Base-by-base conservation (phyloP, 345 rosid species). In the Populus tremula region DNA sequence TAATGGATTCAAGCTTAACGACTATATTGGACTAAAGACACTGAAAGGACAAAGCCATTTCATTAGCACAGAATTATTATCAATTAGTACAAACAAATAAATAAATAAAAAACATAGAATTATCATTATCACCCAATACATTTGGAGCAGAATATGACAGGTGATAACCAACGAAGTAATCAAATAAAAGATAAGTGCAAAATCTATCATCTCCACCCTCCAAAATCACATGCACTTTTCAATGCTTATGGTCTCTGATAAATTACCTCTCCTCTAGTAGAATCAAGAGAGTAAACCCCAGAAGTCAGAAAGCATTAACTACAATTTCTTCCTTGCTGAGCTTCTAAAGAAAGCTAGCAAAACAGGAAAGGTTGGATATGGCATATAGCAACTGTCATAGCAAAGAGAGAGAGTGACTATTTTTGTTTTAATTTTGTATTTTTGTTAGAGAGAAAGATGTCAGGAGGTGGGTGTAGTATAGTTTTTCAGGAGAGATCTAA, bases 401-500 rank as follows among this genome's bases (percentile, higher is more conserved):
- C 64, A 41, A 36, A 77, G 80, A 56, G 56, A 72, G 47, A 49
- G 50, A 59, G 77, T 45, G 77, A 67, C 67, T 13, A 2, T 43
- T 43, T 54, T 16, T 39, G 5, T 23, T 39, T 39, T 18, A 0
- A 1, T 36, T 35, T 67, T 35, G 47, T 64, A 66, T 67, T 56
- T 72, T 56, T 71, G 31, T 53, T 69, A 13, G 13, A 59, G 64
- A 59, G 78, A 71, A 88, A 86, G 87, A 92, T 92, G 97, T 86
- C 93, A 62, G 88, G 91, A 78, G 90, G 97, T 83, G 88, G 90
- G 29, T 86, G 98, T 77, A 92, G 96, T 87, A 92, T 95, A 86
- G 97, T 95, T 54, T 95, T 92, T 95, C 85, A 92, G 97, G 83
- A 93, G 98, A 90, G 99, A 95, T 92, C 94, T 93, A 74, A 93